These are phyloP conservation scores for Paraphaeosphaeria minitans DNA, from an alignment of 2,329 filamentous ascomycete species.

Conservation along the genomic window DNA sequence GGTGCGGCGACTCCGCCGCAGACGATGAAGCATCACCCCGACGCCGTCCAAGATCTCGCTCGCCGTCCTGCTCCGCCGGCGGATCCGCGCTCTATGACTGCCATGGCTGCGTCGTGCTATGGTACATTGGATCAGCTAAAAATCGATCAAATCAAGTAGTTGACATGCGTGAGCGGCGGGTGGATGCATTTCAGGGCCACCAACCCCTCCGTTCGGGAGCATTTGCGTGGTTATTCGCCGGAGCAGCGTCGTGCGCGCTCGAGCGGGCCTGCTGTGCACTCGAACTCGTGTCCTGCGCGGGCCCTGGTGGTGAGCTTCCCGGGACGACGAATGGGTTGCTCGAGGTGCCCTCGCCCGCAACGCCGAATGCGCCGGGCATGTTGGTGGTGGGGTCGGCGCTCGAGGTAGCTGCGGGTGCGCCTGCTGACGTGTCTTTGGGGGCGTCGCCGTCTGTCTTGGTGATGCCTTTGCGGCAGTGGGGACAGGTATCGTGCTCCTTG, in stretches of 20 bases:
- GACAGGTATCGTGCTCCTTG: constrained; percentile 89
- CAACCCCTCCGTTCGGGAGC: constrained; percentile 41
- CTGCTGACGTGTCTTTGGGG: constrained; percentile 18
- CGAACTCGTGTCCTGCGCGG: constrained; percentile 12
- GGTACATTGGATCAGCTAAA: constrained; percentile 8
- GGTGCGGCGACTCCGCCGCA: background rate
- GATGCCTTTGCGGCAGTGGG: constrained; percentile 70
- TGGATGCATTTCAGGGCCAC: constrained; percentile 28
- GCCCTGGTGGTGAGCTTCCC: constrained; percentile 16
- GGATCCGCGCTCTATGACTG: constrained; percentile 8
- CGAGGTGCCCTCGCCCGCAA: constrained; percentile 24
- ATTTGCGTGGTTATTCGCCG: constrained; percentile 19
- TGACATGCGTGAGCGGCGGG: too few relatives aligned
- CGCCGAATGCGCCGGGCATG: constrained; percentile 40
- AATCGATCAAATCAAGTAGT: background rate
- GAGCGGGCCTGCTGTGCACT: background rate
- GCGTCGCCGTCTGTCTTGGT: constrained; percentile 41
- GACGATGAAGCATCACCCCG: background rate
- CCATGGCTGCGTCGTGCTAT: constrained; percentile 6
- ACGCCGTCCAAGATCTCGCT: constrained; percentile 4
- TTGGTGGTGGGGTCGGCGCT: constrained; percentile 15
- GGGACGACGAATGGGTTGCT: constrained; percentile 28
- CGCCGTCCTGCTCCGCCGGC: constrained; percentile 5
- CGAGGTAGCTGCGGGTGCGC: constrained; percentile 14
- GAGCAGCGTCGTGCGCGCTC: constrained; percentile 10